Evolutionary conservation across 805 yeast species (phyloP).

Genomic region (Pichia occidentalis): DNA sequence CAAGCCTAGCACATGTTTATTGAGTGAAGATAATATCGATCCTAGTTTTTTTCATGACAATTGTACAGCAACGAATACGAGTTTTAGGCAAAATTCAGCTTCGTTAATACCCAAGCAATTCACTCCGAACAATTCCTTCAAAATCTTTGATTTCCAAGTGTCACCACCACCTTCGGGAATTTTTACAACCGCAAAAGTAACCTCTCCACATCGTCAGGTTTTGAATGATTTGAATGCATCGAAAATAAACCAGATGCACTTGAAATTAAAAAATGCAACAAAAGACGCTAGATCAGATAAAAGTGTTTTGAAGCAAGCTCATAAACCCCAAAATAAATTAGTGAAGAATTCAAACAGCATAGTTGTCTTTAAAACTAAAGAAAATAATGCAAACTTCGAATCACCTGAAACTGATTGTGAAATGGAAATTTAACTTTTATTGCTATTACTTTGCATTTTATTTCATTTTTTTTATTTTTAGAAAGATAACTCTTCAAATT

Average conservation of each 20-base stretch:
- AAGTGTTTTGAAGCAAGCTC: too few relatives aligned
- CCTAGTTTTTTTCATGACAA: neutral
- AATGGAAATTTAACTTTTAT: too few relatives aligned
- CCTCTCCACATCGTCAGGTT: too few relatives aligned
- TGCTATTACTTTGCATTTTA: too few relatives aligned
- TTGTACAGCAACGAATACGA: neutral
- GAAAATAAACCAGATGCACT: conserved; percentile 5
- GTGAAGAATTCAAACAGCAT: too few relatives aligned
- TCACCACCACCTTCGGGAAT: conserved; percentile 11
- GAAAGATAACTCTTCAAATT: too few relatives aligned
- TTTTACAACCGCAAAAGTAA: neutral
- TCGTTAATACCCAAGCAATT: neutral
- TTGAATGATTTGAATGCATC: conserved; percentile 2
- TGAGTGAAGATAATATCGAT: neutral
- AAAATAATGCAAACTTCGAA: neutral
- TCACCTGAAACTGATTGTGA: conserved; percentile 6
- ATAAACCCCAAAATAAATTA: too few relatives aligned
- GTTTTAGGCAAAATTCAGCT: neutral
- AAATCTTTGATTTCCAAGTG: neutral
- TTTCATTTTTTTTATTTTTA: too few relatives aligned
- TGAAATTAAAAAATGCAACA: neutral
- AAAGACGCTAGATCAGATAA: neutral
- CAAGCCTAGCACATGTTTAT: too few relatives aligned
- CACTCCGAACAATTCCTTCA: neutral
- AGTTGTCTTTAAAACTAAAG: too few relatives aligned